Evolutionary conservation across 1,139 yeast species (phyloP).

Genomic region (Fermentozyma sake): DNA sequence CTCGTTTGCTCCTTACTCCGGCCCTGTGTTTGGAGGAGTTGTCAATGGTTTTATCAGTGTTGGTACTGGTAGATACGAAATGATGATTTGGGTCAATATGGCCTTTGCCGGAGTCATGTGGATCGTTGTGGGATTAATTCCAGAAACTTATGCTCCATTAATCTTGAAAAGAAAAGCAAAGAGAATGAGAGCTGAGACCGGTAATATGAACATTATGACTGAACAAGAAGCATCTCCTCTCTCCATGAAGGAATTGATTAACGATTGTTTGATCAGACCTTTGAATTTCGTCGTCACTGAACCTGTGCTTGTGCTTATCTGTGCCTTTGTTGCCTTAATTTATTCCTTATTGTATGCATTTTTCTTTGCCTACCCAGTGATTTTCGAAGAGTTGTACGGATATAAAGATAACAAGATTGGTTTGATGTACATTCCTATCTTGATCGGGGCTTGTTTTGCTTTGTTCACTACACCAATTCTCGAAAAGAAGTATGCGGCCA

Average conservation of each 20-base stretch:
- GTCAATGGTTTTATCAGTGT: slow-evolving; percentile 82
- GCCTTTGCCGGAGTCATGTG: slow-evolving; percentile 86
- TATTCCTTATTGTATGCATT: slow-evolving; percentile 86
- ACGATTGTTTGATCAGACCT: slow-evolving; percentile 71
- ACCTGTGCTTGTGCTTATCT: slow-evolving; percentile 79
- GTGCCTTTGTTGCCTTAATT: slow-evolving; percentile 81
- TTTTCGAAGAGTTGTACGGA: slow-evolving; percentile 62
- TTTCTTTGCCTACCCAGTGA: slow-evolving; percentile 85
- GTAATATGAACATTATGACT: slow-evolving; percentile 79
- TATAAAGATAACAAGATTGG: slow-evolving; percentile 70
- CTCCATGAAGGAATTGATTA: slow-evolving; percentile 57
- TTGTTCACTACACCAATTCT: slow-evolving; percentile 66
- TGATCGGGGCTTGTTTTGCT: slow-evolving; percentile 79
- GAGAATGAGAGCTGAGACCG: slow-evolving; percentile 70
- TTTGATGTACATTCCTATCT: slow-evolving; percentile 79
- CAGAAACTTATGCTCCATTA: slow-evolving; percentile 91
- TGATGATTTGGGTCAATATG: slow-evolving; percentile 86
- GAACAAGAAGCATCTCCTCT: slow-evolving; percentile 84
- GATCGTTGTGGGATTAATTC: slow-evolving; percentile 57
- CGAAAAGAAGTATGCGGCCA: slow-evolving; percentile 54
- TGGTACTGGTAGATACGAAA: slow-evolving; percentile 60
- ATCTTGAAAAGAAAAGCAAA: slow-evolving; percentile 71
- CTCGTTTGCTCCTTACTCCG: slow-evolving; percentile 89
- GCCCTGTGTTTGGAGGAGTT: slow-evolving; percentile 89
- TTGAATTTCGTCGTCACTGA: slow-evolving; percentile 69